phyloP scores from a whole-genome alignment of 2,329 filamentous ascomycete species.

The Aureobasidium sp. region DNA sequence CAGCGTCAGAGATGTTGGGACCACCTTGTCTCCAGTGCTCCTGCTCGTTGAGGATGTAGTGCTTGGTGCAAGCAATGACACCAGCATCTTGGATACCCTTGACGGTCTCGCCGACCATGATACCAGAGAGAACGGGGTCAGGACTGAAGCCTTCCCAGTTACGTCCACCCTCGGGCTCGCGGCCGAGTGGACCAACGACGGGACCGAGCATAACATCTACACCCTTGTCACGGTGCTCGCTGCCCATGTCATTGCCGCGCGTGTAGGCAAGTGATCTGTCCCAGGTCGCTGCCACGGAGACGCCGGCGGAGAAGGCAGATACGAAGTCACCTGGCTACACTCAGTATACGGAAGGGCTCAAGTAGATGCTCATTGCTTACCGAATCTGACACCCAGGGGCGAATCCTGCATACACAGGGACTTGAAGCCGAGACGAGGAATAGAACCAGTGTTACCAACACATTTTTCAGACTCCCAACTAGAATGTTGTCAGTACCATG shows the following conservation, averaged over 20 bases:
- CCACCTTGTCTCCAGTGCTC: conserved; percentile 54
- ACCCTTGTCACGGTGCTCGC: conserved; percentile 68
- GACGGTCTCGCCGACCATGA: conserved; percentile 65
- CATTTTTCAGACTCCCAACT: conserved; percentile 65
- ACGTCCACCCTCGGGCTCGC: conserved; percentile 59
- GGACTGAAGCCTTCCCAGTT: conserved; percentile 68
- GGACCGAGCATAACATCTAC: conserved; percentile 70
- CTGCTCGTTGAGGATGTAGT: conserved; percentile 68
- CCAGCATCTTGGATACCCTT: conserved; percentile 75
- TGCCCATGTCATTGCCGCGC: conserved; percentile 66
- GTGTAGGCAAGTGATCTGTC: conserved; percentile 63
- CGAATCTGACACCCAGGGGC: conserved; percentile 69
- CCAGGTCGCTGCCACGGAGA: conserved; percentile 78
- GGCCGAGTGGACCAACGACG: conserved; percentile 66
- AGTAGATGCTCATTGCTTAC: conserved; percentile 30
- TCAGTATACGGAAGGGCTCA: not conserved
- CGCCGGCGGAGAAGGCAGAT: conserved; percentile 72
- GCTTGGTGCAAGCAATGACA: conserved; percentile 77
- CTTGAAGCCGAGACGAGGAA: conserved; percentile 63
- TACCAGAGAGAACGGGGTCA: conserved; percentile 68
- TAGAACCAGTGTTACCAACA: conserved; percentile 66
- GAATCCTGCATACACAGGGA: conserved; percentile 82
- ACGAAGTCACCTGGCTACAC: conserved; percentile 57
- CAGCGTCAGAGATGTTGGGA: conserved; percentile 54
- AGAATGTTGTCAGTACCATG: conserved; percentile 18